Percentiles rank a stretch among this genome's conserved stretches.
Conservation (phyloP, 2,329 filamentous ascomycete species). For the Phoma herbarum region DNA sequence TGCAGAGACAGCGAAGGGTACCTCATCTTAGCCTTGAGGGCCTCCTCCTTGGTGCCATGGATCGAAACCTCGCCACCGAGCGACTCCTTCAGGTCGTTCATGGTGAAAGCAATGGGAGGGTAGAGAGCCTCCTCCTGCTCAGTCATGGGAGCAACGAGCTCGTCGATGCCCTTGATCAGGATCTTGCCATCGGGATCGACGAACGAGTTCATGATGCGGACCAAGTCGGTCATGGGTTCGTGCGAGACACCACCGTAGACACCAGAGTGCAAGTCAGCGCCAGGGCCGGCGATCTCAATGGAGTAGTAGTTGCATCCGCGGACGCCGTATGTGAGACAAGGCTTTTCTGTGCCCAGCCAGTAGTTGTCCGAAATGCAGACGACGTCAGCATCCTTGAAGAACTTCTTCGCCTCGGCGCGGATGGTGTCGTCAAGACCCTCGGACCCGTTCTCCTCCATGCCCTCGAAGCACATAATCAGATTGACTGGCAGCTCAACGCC, state of each 20-base stretch:
- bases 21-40: conserved; percentile 95
- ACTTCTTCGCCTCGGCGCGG: conserved; percentile 86
- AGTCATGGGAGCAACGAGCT: conserved; percentile 89
- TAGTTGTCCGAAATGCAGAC: conserved; percentile 99
- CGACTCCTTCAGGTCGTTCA: conserved; percentile 93
- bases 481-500: conserved; percentile 96
- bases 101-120: conserved; percentile 88
- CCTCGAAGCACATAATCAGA: conserved; percentile 98
- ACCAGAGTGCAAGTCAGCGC: conserved; percentile 92
- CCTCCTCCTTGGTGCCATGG: conserved; percentile 85
- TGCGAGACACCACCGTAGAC: conserved; percentile 97
- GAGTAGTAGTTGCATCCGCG: conserved; percentile 99
- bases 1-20: conserved; percentile 94
- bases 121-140: conserved; percentile 90
- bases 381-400: conserved; percentile 93
- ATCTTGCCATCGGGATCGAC: conserved; percentile 94
- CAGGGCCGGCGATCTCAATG: conserved; percentile 87
- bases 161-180: conserved; percentile 89
- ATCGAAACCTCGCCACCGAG: conserved; percentile 90
- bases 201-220: conserved; percentile 80
- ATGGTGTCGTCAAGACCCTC: conserved; percentile 97
- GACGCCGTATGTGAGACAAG: conserved; percentile 95
- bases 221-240: conserved; percentile 97
- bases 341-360: conserved; percentile 99
- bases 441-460: conserved; percentile 99